Evolutionary conservation across 345 rosid genomes (phyloP), one percentile per base, ranked within the genome.

Genomic region (Citrus hindsii): DNA sequence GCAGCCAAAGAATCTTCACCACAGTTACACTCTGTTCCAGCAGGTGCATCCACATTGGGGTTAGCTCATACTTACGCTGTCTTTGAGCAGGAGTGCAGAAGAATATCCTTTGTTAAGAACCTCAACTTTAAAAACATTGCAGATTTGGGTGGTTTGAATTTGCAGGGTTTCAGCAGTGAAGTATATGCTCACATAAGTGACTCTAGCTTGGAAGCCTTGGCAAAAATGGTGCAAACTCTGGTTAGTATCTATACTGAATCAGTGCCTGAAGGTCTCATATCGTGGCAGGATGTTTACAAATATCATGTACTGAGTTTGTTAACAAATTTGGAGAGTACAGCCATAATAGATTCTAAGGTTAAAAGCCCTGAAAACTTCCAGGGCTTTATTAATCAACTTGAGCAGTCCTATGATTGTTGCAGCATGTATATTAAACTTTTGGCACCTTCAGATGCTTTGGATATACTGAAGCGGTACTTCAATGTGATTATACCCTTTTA

Each of bases 41-140:
- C 86, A 5, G 62, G 75, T 75, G 77, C 69, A 63, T 81, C 89
- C 42, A 59, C 77, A 71, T 64, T 82, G 79, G 82, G 82, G 62
- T 80, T 88, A 75, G 83, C 91, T 76, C 85, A 78, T 63, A 76
- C 82, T 62, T 94, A 88, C 89, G 83, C 85, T 80, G 80, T 88
- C 61, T 80, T 92, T 67, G 85, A 88, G 86, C 90, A 90, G 85
- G 98, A 94, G 84, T 92, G 97, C 84, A 87, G 61, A 66, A 89
- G 91, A 83, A 90, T 96, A 77, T 90, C 97, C n/a, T 92, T 90
- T 77, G 85, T 94, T 78, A 78, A 89, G 81, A 88, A 89, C 79
- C 85, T 96, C 75, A 85, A 96, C 86, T 96, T 96, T 87, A 96
- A 96, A 84, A 92, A 90, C 68, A 83, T 94, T 75, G 89, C 90